Evolutionary conservation across 1,284 basidiomycete species (phyloP), one percentile per base, ranked within the genome.

Genomic region (Cutaneotrichosporon spelunceum): DNA sequence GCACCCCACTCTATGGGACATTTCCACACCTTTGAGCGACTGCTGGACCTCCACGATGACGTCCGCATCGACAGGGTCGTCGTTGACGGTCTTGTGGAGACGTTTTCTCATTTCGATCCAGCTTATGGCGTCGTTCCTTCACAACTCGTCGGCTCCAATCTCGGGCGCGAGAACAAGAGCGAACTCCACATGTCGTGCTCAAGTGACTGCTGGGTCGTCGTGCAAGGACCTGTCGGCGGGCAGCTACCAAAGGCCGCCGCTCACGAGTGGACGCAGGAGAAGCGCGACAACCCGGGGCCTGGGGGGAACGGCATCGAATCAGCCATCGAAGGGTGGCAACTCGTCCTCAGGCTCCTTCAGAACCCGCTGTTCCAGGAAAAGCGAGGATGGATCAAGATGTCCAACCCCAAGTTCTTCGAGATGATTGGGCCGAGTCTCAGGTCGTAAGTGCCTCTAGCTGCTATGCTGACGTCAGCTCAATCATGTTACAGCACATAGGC

Each of bases 281-380:
- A 74, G 59, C 56, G 61, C 24, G 65, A 57, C 24, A 76, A 75
- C 63, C 76, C 76, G 0, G 34, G 26, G 13, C 59, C 63, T 2
- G 75, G 74, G 0, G 13, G 50, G 6, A 59, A 44, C 2, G 61
- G 71, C 7, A 68, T 63, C n/a, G 52, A 16, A 9, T 39, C 34
- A 14, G 52, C 33, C 14, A 57, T 50, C 33, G 66, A 71, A 5
- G 76, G 70, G 3, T 74, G 72, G 72, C 47, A 26, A 3, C 53
- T 76, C 19, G 23, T 76, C 16, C 16, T 68, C 13, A 75, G 72
- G 73, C 73, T 78, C 1, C 68, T 78, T 3, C 58, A 59, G 33
- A 78, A 78, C 55, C 68, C 76, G 0, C 52, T 76, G 13, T 76
- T 78, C 67, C 72, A 68, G 49, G 67, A 67, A 23, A 70, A 76